phyloP scores from a whole-genome alignment of 805 yeast genomes.

The Yarrowia sp. region DNA sequence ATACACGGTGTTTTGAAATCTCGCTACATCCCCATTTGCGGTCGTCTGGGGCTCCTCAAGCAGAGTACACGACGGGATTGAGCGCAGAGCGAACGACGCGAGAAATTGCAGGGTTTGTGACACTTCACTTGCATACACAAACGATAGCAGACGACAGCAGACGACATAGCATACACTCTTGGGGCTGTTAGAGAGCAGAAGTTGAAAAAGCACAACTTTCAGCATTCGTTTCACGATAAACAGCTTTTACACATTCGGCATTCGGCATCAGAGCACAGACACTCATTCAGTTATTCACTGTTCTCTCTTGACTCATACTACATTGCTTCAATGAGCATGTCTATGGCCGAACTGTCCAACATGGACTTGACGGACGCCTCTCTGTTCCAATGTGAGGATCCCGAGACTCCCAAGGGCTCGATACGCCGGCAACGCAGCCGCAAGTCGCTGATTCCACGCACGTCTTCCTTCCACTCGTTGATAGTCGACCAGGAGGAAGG shows the following conservation, averaged over 20 bases:
- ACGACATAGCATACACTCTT: no score
- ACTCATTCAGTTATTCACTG: no score
- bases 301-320: no score
- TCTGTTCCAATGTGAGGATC: conserved; percentile 33
- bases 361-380: conserved; percentile 37
- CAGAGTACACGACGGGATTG: no score
- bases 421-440: conserved; percentile 28
- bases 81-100: no score
- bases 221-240: no score
- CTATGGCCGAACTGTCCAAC: conserved; percentile 23
- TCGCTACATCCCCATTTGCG: conserved; percentile 28
- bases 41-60: conserved; percentile 8
- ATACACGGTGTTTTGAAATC: conserved; percentile 37
- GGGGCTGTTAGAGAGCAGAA: background rate
- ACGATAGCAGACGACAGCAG: no score
- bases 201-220: no score
- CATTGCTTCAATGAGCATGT: conserved; percentile 4
- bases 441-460: conserved; percentile 32
- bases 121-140: no score
- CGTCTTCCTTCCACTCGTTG: conserved; percentile 18
- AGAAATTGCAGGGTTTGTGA: no score
- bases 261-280: no score
- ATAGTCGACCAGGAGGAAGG: conserved; percentile 28
- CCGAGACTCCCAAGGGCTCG: conserved; percentile 27
- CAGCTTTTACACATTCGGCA: no score